phyloP scores from a whole-genome alignment of 1,284 basidiomycete species.

The Trichosporon sp. region DNA sequence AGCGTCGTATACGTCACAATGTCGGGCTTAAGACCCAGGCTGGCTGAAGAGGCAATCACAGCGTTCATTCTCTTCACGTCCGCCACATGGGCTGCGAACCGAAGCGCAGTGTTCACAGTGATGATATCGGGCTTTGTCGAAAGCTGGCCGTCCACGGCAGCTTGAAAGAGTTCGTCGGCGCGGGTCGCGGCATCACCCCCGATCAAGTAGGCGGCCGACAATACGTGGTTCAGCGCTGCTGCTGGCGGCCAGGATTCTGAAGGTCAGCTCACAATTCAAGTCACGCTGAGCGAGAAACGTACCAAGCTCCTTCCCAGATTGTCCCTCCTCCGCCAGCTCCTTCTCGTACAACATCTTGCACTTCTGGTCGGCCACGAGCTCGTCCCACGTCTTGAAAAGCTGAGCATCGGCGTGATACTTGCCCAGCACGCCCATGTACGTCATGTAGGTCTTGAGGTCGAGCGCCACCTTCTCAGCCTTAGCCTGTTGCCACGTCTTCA shows the following conservation, averaged over 20 bases:
- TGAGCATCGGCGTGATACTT: slow-evolving; percentile 32
- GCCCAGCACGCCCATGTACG: slow-evolving; percentile 41
- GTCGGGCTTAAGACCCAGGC: slow-evolving; percentile 58
- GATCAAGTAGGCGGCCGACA: slow-evolving; percentile 34
- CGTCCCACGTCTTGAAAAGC: slow-evolving; percentile 37
- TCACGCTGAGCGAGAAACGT: too few species aligned
- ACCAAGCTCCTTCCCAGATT: slow-evolving; percentile 4
- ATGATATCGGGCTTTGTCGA: slow-evolving; percentile 57
- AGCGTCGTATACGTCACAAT: slow-evolving; percentile 74
- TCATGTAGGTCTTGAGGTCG: slow-evolving; percentile 41
- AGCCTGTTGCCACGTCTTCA: slow-evolving; percentile 29
- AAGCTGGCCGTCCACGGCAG: slow-evolving; percentile 29
- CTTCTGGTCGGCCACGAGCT: slow-evolving; percentile 28
- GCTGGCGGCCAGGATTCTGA: slow-evolving; percentile 35
- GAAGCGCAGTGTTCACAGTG: slow-evolving; percentile 71
- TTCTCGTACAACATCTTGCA: slow-evolving; percentile 26
- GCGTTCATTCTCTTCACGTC: slow-evolving; percentile 60
- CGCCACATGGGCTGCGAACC: slow-evolving; percentile 57
- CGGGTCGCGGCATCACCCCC: slow-evolving; percentile 25
- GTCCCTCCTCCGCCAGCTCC: slow-evolving; percentile 1
- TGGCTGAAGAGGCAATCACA: slow-evolving; percentile 56
- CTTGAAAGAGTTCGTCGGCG: slow-evolving; percentile 35
- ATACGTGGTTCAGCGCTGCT: slow-evolving; percentile 39
- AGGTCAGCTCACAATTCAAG: background rate
- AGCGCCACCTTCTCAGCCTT: slow-evolving; percentile 22